Evolutionary conservation across 2,329 filamentous ascomycete species (phyloP).

Genomic region (Paramyrothecium roridum): DNA sequence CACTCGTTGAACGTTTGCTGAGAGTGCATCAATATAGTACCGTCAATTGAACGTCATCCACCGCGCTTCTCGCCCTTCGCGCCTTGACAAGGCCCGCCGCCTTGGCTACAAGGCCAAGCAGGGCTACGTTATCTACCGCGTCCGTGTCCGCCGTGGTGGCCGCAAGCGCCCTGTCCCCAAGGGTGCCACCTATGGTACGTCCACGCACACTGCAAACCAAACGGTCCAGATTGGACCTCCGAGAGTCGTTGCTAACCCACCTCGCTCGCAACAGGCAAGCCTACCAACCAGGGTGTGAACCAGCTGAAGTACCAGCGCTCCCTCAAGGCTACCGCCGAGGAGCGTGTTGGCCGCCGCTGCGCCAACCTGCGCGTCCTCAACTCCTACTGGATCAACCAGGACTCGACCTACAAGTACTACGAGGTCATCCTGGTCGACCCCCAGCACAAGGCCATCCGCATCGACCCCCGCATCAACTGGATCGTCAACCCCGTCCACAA

Average conservation of each 20-base stretch:
- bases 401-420: slow-evolving; percentile 99
- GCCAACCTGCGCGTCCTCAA: slow-evolving; percentile 99
- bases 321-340: slow-evolving; percentile 95
- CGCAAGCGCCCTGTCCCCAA: slow-evolving; percentile 95
- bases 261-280: slow-evolving; percentile 70
- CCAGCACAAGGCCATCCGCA: slow-evolving; percentile 99
- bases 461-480: slow-evolving; percentile 99
- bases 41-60: slow-evolving; percentile 99
- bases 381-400: slow-evolving; percentile 99
- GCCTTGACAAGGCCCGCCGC: slow-evolving; percentile 99
- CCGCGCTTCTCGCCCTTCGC: slow-evolving; percentile 95
- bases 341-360: slow-evolving; percentile 98
- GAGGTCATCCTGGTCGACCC: slow-evolving; percentile 99
- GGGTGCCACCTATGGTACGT: slow-evolving; percentile 97
- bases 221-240: background rate
- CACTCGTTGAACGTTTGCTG: slow-evolving; percentile 99
- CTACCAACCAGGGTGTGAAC: slow-evolving; percentile 99
- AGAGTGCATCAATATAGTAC: slow-evolving; percentile 99
- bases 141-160: slow-evolving; percentile 96
- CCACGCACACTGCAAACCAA: background rate
- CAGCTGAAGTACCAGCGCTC: slow-evolving; percentile 99
- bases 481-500: slow-evolving; percentile 99
- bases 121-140: slow-evolving; percentile 99
- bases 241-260: slow-evolving; percentile 13
- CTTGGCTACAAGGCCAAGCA: slow-evolving; percentile 99